Conservation (phyloP, 495 filamentous ascomycete species). For the Talaromyces adpressus region DNA sequence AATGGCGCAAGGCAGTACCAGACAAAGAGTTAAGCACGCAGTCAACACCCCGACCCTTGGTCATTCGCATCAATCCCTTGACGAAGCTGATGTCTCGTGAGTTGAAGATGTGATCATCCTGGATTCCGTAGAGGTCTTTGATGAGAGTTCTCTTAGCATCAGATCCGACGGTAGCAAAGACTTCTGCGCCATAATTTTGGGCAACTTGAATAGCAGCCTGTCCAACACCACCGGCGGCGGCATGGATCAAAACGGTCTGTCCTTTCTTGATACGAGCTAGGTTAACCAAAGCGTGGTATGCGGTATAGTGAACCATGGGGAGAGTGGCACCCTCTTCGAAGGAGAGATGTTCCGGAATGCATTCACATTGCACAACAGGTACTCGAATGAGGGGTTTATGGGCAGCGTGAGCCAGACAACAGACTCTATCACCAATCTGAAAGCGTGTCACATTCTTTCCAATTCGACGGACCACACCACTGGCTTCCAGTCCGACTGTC, state of each 20-base stretch:
- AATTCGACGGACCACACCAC: no score
- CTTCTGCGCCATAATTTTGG: conserved; percentile 18
- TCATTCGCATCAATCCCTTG: conserved; percentile 4
- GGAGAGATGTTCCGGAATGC: not conserved
- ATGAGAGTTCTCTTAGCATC: conserved; percentile 33
- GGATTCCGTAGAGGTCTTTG: conserved; percentile 25
- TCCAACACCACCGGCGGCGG: conserved; percentile 48
- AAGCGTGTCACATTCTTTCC: no score
- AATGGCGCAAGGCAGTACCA: conserved; percentile 29
- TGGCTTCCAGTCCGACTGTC: no score
- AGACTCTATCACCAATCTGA: no score
- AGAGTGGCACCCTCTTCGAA: not conserved
- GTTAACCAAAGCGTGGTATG: not conserved
- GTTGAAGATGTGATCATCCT: conserved; percentile 37
- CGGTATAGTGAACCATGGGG: no score
- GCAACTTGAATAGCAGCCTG: conserved; percentile 40
- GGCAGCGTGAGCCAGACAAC: no score
- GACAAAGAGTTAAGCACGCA: conserved; percentile 15
- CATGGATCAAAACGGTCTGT: conserved; percentile 43
- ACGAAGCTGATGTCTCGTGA: conserved; percentile 28
- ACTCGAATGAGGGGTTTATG: no score
- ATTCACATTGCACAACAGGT: no score
- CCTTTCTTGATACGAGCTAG: conserved; percentile 14
- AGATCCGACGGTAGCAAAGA: conserved; percentile 40
- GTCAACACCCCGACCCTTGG: conserved; percentile 14